A percentile compares a stretch with the other conserved stretches of the same genome.
Conservation (phyloP, 768 basidiomycete species). For the Filobasidium wieringae region DNA sequence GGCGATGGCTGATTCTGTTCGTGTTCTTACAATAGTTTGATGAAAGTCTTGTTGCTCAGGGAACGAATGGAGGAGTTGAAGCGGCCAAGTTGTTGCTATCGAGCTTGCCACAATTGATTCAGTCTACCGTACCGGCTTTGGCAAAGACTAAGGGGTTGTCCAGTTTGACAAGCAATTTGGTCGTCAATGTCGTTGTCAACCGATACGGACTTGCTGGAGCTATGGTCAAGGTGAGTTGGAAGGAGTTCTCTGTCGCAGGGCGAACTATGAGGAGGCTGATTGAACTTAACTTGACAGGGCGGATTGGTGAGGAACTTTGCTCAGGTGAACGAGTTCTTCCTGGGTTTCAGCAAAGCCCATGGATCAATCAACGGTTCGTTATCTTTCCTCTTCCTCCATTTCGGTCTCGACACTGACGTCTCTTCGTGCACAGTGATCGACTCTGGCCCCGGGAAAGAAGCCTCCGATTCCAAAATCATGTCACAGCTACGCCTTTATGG, state of each 20-base stretch:
- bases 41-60: conserved; percentile 16
- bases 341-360: conserved; percentile 25
- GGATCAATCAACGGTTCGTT: conserved; percentile 26
- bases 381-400: background rate
- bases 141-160: conserved; percentile 1
- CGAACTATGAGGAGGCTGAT: background rate
- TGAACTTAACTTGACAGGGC: conserved; percentile 12
- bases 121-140: conserved; percentile 9
- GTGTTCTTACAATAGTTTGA: conserved; percentile 18
- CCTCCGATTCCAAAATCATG: conserved; percentile 24
- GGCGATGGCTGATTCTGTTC: background rate
- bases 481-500: conserved; percentile 23
- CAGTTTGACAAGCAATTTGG: conserved; percentile 11
- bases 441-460: conserved; percentile 28
- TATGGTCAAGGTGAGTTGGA: conserved; percentile 22
- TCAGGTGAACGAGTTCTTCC: conserved; percentile 24
- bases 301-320: conserved; percentile 17
- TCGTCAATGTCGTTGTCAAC: conserved; percentile 30
- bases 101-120: conserved; percentile 16
- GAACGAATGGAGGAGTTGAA: conserved; percentile 24
- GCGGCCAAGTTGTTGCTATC: conserved; percentile 28
- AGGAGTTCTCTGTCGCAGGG: too few species aligned
- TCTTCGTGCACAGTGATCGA: conserved; percentile 21
- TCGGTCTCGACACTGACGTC: background rate
- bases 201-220: conserved; percentile 21